A percentile compares a stretch with the other conserved stretches of the same genome.
phyloP scores from a whole-genome alignment of 257 asterid species.

The Solanum tarijense region DNA sequence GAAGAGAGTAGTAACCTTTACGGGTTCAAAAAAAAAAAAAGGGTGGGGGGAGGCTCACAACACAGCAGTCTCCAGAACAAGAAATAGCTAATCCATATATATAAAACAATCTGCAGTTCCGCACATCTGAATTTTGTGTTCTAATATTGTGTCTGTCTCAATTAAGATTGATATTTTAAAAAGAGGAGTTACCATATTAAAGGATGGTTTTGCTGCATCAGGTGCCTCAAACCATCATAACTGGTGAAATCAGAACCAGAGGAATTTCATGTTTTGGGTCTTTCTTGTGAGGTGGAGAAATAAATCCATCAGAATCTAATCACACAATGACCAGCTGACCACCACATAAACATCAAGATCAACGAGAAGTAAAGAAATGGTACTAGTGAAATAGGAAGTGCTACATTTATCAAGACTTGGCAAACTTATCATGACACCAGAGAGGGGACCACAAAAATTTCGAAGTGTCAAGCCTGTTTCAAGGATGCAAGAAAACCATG shows the following conservation, averaged over 20 bases:
- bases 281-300: slow-evolving; percentile 71
- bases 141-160: not conserved
- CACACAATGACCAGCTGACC: not conserved
- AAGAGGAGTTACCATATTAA: not conserved
- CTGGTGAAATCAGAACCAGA: slow-evolving; percentile 78
- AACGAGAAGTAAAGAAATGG: not conserved
- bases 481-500: not conserved
- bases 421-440: not conserved
- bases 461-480: not conserved
- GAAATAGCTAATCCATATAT: not conserved
- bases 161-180: not conserved
- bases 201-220: slow-evolving; percentile 54
- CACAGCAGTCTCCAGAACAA: not conserved
- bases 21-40: not conserved
- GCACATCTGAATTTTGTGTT: not conserved
- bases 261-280: slow-evolving; percentile 55
- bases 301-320: not conserved
- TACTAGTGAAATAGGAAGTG: not conserved
- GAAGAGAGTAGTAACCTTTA: not conserved
- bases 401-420: not conserved
- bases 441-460: not conserved
- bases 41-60: not conserved
- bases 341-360: not conserved
- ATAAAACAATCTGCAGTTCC: not conserved
- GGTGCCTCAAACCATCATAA: slow-evolving; percentile 83